phyloP scores from a whole-genome alignment of 2,329 filamentous ascomycete genomes.

The Fusarium azukiicola region DNA sequence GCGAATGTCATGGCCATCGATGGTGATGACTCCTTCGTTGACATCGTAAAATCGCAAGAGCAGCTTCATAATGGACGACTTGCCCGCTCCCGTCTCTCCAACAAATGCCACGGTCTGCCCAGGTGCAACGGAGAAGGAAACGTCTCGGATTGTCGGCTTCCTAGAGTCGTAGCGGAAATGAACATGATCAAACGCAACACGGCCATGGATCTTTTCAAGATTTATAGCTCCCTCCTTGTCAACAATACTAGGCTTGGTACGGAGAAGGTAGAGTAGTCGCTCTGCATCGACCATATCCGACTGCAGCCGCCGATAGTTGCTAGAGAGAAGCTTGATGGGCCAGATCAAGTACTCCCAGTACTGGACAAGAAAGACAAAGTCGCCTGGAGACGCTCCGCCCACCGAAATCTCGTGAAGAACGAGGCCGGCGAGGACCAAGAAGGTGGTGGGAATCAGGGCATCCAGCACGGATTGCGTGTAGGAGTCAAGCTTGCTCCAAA shows the following conservation, averaged over 20 bases:
- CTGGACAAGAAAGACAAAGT: constrained; percentile 81
- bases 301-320: constrained; percentile 52
- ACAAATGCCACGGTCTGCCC: constrained; percentile 80
- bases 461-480: constrained; percentile 49
- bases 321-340: constrained; percentile 60
- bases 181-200: constrained; percentile 76
- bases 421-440: constrained; percentile 46
- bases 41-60: constrained; percentile 81
- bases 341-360: constrained; percentile 78
- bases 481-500: constrained; percentile 49
- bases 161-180: constrained; percentile 76
- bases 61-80: constrained; percentile 81
- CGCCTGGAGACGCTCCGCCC: constrained; percentile 44
- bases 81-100: constrained; percentile 81
- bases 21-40: constrained; percentile 72
- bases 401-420: constrained; percentile 49
- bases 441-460: constrained; percentile 72
- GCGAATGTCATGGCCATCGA: constrained; percentile 80
- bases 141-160: constrained; percentile 71
- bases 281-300: constrained; percentile 82
- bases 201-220: constrained; percentile 69
- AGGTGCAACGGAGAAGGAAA: constrained; percentile 71
- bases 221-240: constrained; percentile 69
- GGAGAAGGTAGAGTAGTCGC: constrained; percentile 76
- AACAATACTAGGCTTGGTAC: constrained; percentile 76